Evolutionary conservation across 805 yeast species (phyloP).

Genomic region (Nematodospora valgi): DNA sequence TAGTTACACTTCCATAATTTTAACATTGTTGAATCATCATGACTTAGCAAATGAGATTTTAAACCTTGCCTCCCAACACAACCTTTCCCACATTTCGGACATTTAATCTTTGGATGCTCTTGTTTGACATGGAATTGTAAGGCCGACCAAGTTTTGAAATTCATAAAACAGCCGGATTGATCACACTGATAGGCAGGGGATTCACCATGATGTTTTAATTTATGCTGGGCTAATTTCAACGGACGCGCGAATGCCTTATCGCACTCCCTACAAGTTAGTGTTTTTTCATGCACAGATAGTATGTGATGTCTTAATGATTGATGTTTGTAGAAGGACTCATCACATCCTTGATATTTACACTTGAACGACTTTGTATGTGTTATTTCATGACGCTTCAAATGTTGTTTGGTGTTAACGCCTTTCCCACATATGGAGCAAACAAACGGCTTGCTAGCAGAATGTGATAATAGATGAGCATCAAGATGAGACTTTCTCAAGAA

Average conservation of each 20-base stretch:
- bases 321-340: constrained; percentile 66
- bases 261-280: constrained; percentile 61
- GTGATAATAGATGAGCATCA: constrained; percentile 70
- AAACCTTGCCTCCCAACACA: constrained; percentile 74
- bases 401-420: constrained; percentile 80
- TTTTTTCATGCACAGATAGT: constrained; percentile 54
- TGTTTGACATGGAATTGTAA: constrained; percentile 67
- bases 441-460: constrained; percentile 58
- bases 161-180: constrained; percentile 54
- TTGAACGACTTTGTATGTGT: constrained; percentile 67
- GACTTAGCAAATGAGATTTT: constrained; percentile 66
- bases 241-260: constrained; percentile 62
- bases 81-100: constrained; percentile 62
- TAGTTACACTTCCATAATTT: constrained; percentile 65
- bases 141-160: constrained; percentile 70
- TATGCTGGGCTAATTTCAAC: constrained; percentile 63
- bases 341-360: constrained; percentile 63
- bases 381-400: constrained; percentile 74
- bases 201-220: constrained; percentile 60
- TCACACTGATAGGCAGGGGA: constrained; percentile 57
- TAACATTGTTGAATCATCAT: constrained; percentile 50
- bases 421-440: constrained; percentile 74
- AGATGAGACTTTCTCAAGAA: constrained; percentile 80
- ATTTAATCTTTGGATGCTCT: constrained; percentile 67
- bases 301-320: constrained; percentile 74